Base-by-base conservation (phyloP, 2,329 filamentous ascomycete species). In the Xylaria sp. region DNA sequence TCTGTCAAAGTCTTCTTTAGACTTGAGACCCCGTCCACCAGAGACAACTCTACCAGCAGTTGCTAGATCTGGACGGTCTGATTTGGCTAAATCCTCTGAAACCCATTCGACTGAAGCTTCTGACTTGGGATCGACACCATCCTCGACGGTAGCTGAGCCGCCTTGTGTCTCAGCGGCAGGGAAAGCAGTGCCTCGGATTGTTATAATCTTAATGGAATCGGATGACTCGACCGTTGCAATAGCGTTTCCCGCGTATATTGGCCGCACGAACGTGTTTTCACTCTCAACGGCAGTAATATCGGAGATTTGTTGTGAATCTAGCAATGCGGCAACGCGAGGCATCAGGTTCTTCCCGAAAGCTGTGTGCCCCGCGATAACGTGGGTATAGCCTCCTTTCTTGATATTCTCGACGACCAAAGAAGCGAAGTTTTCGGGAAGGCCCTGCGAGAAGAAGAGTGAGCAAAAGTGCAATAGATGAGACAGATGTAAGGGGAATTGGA, bases 171-270 rank as follows among this genome's bases (percentile, higher is more conserved):
- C 87, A 15, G 91, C 89, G 45, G 92, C 86, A 33, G 93, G 86
- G 83, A 99, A 99, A 0, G 96, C 92, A 2, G 96, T 98, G 71
- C 94, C 94, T 77, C 96, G 91, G 70, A 98, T 91, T 39, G 96
- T 99, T 75, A 99, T 87, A 61, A 98, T 79, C 82, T 98, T 99
- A 79, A 93, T 88, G 17, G 85, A 78, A 77, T 99, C 96, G 69
- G 87, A 88, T 2, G 94, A 97, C 81, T 98, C 92, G 66, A 99
- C 94, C 10, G 96, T 99, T 39, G 96, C 89, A 76, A 99, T 97
- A 54, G 95, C 96, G 78, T 99, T 99, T 62, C 96, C 96, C 65
- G 96, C 96, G 79, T 99, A 99, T 77, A 99, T 97, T 31, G 96
- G 95, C 64, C 96, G 92, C 62, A 97, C 91, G 76, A 99, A 99